Evolutionary conservation across 306 rosid genomes (phyloP).

Genomic region (Senna siamea): DNA sequence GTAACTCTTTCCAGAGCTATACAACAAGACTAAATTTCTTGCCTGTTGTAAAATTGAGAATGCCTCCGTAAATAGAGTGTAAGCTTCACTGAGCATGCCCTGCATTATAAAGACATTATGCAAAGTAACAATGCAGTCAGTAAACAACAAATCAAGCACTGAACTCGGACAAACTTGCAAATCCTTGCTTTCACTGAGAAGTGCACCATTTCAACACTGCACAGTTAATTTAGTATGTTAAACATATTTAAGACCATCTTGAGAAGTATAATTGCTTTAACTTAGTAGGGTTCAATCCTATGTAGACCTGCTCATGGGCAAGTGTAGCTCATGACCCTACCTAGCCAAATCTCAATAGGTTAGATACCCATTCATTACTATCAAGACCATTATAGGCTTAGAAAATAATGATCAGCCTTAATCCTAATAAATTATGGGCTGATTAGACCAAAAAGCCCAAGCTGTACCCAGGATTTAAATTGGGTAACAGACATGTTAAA

Average conservation of each 20-base stretch:
- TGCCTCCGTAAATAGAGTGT: constrained; percentile 92
- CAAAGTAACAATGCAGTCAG: not conserved
- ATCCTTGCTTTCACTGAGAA: not conserved
- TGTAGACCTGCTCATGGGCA: no score
- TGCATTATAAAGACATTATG: constrained; percentile 45
- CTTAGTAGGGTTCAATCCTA: constrained; percentile 17
- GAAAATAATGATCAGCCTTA: no score
- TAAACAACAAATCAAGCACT: constrained; percentile 10
- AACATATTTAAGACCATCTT: constrained; percentile 10
- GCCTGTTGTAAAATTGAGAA: constrained; percentile 98
- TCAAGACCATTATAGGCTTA: no score
- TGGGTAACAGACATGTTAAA: no score
- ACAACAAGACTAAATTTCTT: constrained; percentile 38
- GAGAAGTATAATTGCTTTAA: constrained; percentile 1
- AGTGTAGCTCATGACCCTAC: no score
- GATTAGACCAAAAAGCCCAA: no score
- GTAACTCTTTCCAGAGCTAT: constrained; percentile 4
- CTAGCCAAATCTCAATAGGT: no score
- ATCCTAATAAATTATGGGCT: no score
- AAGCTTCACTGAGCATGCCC: constrained; percentile 99
- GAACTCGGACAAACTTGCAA: not conserved
- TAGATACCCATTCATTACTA: no score
- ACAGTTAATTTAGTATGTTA: not conserved
- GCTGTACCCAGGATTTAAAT: no score
- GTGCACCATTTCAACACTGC: constrained; percentile 11